Base-by-base conservation (phyloP, 2,329 filamentous ascomycete species). In the Colletotrichum sublineola region DNA sequence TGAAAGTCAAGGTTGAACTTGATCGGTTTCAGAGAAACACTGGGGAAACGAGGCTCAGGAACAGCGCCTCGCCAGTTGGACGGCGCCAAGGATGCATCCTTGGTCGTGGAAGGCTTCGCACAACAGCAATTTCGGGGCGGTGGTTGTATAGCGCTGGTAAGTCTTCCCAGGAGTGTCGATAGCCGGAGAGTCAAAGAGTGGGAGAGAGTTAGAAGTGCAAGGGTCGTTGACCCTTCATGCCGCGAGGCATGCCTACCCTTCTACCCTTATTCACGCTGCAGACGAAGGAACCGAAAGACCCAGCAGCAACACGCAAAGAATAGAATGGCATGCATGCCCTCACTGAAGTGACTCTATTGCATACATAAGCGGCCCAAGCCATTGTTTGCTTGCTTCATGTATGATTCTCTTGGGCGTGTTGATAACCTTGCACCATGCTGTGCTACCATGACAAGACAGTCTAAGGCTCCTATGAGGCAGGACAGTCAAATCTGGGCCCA, bases 381-480 rank as follows among this genome's bases (percentile, higher is more conserved):
- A 55, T 50, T 69, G 70, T 70, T 56, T 69, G 70, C 68, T 70
- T 70, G 66, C 60, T 36, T 73, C 56, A 61, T 48, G 55, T 65
- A 65, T 42, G 50, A 20, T 18, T 33, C 46, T 29, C 42, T 42
- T 33, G 66, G 48, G 42, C 14, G 36, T 31, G 15, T 42, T n/a
- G 38, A 40, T 63, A 29, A 20, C 33, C 33, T 58, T 68, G 40
- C 50, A 14, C 46, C 46, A 73, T 48, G 70, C 18, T 42, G 70
- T 70, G 66, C 40, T 33, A 70, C 70, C 24, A 48, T 36, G 70
- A 52, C 66, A 48, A 73, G 67, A 73, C 66, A 60, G 58, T 42
- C 33, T 70, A 61, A 73, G 48, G 70, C 55, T 61, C 65, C 70
- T 66, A 70, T 70, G 66, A 73, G 66, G 66, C 66, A 65, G 66